A percentile compares a stretch with the other conserved stretches of the same genome.
Evolutionary conservation across 1,284 basidiomycete species (phyloP).

Genomic region (Microbotryum violaceum): DNA sequence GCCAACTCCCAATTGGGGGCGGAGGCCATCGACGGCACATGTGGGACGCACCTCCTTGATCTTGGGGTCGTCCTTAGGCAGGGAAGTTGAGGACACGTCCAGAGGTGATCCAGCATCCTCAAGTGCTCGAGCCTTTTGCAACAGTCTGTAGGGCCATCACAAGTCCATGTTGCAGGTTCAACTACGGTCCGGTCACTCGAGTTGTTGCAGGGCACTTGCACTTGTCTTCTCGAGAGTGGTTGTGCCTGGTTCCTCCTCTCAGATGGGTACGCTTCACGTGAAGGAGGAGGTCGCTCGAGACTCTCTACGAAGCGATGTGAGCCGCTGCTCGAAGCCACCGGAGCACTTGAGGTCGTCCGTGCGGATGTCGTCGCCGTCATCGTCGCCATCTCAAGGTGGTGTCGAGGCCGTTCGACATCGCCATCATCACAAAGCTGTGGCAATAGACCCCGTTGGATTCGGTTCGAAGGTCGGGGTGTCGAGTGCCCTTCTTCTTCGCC

Average conservation of each 20-base stretch:
- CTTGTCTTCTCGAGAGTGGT: neutral
- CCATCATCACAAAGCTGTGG: too few relatives aligned
- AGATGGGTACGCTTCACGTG: neutral
- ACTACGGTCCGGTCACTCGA: neutral
- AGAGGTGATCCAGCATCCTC: neutral
- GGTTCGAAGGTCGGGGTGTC: neutral
- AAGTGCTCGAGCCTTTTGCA: neutral
- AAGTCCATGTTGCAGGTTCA: neutral
- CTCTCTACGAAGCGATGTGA: neutral
- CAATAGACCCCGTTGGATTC: too few relatives aligned
- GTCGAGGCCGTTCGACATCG: too few relatives aligned
- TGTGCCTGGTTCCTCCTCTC: neutral
- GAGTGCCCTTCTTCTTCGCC: neutral
- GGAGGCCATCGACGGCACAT: neutral
- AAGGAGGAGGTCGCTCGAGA: neutral
- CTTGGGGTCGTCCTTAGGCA: neutral
- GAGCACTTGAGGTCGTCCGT: neutral
- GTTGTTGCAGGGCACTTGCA: neutral
- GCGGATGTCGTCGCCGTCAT: neutral
- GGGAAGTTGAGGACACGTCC: neutral
- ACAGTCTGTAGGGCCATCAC: neutral
- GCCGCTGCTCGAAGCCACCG: neutral
- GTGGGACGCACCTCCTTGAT: constrained; percentile 2
- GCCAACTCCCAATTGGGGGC: too few relatives aligned
- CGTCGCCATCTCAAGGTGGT: too few relatives aligned